phyloP scores from a whole-genome alignment of 192 early-diverging fungal species.

The Backusella luteola region DNA sequence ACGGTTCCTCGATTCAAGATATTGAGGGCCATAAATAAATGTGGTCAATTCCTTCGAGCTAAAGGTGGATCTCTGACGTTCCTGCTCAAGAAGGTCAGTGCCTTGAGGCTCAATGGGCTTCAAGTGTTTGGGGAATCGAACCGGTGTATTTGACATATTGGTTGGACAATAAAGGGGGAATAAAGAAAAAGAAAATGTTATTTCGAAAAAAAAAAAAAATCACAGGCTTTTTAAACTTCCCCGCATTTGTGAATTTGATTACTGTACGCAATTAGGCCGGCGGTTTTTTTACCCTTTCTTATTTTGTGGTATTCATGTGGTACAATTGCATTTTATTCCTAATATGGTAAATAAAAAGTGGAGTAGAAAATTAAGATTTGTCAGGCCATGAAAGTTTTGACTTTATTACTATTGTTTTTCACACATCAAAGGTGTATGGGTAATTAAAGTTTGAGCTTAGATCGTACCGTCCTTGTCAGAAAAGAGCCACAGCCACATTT shows the following conservation, averaged over 20 bases:
- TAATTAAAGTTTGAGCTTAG: no score
- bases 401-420: neutral
- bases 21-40: conserved; percentile 60
- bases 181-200: neutral
- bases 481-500: no score
- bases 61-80: conserved; percentile 68
- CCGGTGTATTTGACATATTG: conserved; percentile 4
- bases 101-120: conserved; percentile 46
- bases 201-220: neutral
- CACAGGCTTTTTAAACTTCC: conserved; percentile 8
- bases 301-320: neutral
- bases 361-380: neutral
- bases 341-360: neutral
- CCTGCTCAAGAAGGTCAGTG: conserved; percentile 51
- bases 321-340: neutral
- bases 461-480: no score
- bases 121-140: conserved; percentile 37
- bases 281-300: neutral
- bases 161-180: neutral
- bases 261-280: neutral
- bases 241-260: conserved; percentile 9
- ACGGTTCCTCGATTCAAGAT: conserved; percentile 50
- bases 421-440: neutral
- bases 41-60: conserved; percentile 57
- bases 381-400: neutral